phyloP scores from a whole-genome alignment of 768 basidiomycete genomes.

The Botryobasidium botryosum region DNA sequence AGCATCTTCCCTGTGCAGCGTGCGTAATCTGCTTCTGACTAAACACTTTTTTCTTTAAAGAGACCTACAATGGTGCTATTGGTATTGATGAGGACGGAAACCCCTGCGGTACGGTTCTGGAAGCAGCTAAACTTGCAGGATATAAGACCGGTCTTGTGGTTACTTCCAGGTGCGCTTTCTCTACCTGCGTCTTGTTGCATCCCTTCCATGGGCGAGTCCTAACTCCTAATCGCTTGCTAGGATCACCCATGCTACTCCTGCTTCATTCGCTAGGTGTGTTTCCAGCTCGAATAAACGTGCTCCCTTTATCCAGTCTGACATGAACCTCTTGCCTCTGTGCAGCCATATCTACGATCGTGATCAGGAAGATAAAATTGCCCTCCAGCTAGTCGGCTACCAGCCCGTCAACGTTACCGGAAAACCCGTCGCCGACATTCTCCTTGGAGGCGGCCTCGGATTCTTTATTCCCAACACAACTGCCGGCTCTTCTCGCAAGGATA shows the following conservation, averaged over 20 bases:
- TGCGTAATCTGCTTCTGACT: not conserved
- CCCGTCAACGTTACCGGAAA: too few species aligned
- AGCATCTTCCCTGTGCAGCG: not conserved
- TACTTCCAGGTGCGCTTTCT: not conserved
- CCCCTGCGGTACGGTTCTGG: not conserved
- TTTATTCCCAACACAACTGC: not conserved
- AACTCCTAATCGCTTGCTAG: not conserved
- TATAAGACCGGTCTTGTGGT: not conserved
- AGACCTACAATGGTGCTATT: not conserved
- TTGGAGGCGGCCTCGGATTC: not conserved
- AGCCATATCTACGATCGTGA: not conserved
- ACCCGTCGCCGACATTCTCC: not conserved
- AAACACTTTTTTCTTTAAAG: not conserved
- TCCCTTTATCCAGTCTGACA: too few species aligned
- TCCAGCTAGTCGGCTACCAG: not conserved
- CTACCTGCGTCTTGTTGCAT: not conserved
- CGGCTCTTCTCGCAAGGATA: not conserved
- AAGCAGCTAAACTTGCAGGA: not conserved
- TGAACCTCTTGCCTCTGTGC: too few species aligned
- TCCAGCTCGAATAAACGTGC: too few species aligned
- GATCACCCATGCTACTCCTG: not conserved
- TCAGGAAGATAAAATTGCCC: not conserved
- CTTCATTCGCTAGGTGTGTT: not conserved
- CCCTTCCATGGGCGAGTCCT: not conserved
- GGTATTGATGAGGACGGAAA: not conserved